Conservation (phyloP, 1,139 yeast genomes). For the Yamadazyma oceani region DNA sequence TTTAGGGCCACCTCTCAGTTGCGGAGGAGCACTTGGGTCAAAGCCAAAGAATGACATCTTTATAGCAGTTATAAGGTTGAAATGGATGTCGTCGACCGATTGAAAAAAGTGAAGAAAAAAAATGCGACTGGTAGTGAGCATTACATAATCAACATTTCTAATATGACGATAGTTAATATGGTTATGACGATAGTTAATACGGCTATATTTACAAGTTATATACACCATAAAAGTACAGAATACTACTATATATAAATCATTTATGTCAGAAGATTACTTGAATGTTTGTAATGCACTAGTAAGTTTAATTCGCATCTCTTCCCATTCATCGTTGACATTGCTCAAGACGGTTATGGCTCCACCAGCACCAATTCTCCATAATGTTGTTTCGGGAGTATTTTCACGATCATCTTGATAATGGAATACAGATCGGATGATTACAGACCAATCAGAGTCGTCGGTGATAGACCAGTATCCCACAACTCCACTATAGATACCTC, state of each 20-base stretch:
- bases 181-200: not conserved
- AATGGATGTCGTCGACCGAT: conserved; percentile 10
- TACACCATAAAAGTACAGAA: not conserved
- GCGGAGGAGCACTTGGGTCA: conserved; percentile 48
- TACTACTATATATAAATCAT: not conserved
- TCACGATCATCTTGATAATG: conserved; percentile 55
- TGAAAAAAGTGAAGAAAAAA: conserved; percentile 5
- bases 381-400: conserved; percentile 23
- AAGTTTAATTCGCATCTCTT: conserved; percentile 83
- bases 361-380: conserved; percentile 96
- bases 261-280: conserved; percentile 16
- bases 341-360: conserved; percentile 96
- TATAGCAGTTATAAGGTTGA: not conserved
- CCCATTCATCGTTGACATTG: conserved; percentile 81
- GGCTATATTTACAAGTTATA: not conserved
- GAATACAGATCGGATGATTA: conserved; percentile 81
- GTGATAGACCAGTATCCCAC: conserved; percentile 94
- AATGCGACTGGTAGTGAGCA: not conserved
- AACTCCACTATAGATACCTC: conserved; percentile 94
- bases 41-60: conserved; percentile 61
- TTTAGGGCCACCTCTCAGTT: conserved; percentile 11
- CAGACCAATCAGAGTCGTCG: conserved; percentile 95
- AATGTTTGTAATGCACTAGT: conserved; percentile 76
- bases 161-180: too few species aligned
- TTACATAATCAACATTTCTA: not conserved